These are phyloP conservation scores for Fallopia convolvulus DNA, from an alignment of 148 eudicot genomes.

Conservation along the genomic window DNA sequence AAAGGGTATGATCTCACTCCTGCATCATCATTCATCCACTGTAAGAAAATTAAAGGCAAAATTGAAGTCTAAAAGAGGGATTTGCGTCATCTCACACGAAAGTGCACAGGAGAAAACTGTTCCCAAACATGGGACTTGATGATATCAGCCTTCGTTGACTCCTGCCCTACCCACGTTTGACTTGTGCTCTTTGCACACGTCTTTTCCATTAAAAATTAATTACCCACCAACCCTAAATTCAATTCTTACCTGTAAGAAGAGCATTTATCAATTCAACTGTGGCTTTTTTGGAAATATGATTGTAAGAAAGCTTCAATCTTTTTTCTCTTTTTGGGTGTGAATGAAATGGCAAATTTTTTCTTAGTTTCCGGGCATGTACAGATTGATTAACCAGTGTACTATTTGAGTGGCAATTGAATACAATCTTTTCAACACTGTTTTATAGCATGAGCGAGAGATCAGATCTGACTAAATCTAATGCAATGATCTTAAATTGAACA, in stretches of 20 bases:
- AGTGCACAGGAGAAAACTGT: not conserved
- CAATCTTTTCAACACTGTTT: not conserved
- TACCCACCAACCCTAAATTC: not conserved
- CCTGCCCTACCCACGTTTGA: slow-evolving; percentile 5
- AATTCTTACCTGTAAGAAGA: not conserved
- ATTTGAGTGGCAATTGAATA: not conserved
- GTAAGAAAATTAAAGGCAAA: not conserved
- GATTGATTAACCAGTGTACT: not conserved
- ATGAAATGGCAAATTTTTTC: not conserved
- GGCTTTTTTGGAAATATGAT: not conserved
- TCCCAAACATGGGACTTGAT: slow-evolving; percentile 6
- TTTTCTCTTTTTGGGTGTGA: not conserved
- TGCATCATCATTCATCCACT: not conserved
- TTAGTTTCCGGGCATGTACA: not conserved
- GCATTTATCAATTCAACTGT: not conserved
- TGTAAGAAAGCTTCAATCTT: not conserved
- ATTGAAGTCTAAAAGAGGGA: not conserved
- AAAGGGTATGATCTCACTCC: not conserved
- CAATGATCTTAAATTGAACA: slow-evolving; percentile 6
- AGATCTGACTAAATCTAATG: slow-evolving; percentile 2
- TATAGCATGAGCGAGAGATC: not conserved
- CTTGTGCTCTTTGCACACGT: slow-evolving; percentile 3
- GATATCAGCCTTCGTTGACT: not conserved
- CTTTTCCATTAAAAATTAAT: not conserved
- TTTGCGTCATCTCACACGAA: slow-evolving; percentile 5